Conservation (phyloP, 768 basidiomycete species). For the Russula sp. region DNA sequence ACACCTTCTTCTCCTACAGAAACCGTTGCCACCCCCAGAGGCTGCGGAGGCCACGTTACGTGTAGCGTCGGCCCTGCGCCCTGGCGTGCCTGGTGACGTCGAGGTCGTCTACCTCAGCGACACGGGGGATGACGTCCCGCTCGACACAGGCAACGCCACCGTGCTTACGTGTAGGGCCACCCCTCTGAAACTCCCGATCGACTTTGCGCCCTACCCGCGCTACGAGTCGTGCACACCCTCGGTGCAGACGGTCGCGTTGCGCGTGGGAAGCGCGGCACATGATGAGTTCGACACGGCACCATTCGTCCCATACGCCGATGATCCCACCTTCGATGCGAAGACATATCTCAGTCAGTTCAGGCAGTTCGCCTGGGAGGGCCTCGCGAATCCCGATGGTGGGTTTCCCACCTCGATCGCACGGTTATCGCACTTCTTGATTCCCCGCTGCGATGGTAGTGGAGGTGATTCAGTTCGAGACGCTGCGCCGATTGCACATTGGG, state of each 20-base stretch:
- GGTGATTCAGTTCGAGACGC: slow-evolving; percentile 45
- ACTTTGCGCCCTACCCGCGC: slow-evolving; percentile 30
- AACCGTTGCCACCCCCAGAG: slow-evolving; percentile 11
- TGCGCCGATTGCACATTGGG: slow-evolving; percentile 37
- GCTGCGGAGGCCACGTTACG: background rate
- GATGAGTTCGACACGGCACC: slow-evolving; percentile 50
- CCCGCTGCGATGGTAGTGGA: slow-evolving; percentile 36
- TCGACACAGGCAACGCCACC: background rate
- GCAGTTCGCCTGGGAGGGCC: slow-evolving; percentile 46
- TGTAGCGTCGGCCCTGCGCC: background rate
- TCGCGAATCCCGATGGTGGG: slow-evolving; percentile 40
- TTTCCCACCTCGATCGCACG: background rate
- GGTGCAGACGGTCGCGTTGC: slow-evolving; percentile 38
- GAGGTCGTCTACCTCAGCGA: slow-evolving; percentile 5
- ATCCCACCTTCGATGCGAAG: slow-evolving; percentile 42
- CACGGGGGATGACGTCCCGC: slow-evolving; percentile 15
- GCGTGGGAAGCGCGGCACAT: background rate
- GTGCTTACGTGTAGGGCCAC: background rate
- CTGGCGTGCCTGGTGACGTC: slow-evolving; percentile 1
- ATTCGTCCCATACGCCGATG: slow-evolving; percentile 61
- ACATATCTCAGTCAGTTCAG: slow-evolving; percentile 40
- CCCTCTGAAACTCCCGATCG: background rate
- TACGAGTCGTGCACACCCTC: slow-evolving; percentile 57
- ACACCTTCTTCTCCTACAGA: slow-evolving; percentile 18
- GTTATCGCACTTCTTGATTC: background rate